Evolutionary conservation across 2,329 filamentous ascomycete genomes (phyloP).

Genomic region (Mariannaea sp.): DNA sequence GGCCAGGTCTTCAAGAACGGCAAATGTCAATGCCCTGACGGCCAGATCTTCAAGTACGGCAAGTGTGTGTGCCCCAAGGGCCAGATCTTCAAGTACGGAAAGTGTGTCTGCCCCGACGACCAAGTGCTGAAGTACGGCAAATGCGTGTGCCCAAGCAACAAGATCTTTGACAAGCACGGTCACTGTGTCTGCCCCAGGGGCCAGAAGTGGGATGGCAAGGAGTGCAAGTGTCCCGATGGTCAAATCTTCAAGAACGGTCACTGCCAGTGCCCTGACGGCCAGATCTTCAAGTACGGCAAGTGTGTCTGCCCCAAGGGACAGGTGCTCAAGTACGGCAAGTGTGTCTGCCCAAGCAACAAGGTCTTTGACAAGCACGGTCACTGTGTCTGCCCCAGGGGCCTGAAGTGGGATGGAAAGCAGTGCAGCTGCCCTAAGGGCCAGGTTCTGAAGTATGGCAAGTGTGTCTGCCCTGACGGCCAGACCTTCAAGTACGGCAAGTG

Average conservation of each 20-base stretch:
- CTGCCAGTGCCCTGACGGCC: not conserved
- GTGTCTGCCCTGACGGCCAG: not conserved
- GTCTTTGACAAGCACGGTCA: not conserved
- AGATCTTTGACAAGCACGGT: not conserved
- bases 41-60: not conserved
- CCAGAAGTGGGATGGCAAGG: no score
- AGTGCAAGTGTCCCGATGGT: not conserved
- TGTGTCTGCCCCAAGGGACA: not conserved
- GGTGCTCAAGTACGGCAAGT: not conserved
- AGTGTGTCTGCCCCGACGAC: not conserved
- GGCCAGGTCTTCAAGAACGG: not conserved
- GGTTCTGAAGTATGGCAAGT: not conserved
- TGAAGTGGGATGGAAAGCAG: no score
- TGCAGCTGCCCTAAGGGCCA: not conserved
- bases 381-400: not conserved
- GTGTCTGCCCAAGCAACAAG: not conserved
- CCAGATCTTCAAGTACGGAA: not conserved
- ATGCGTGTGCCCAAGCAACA: not conserved
- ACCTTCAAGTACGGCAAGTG: not conserved
- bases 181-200: not conserved
- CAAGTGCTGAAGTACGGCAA: not conserved
- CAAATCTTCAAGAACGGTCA: not conserved
- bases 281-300: not conserved
- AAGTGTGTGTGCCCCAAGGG: not conserved
- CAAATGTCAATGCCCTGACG: not conserved